Evolutionary conservation across 2,329 filamentous ascomycete species (phyloP).

Genomic region (Verticillium longisporum): DNA sequence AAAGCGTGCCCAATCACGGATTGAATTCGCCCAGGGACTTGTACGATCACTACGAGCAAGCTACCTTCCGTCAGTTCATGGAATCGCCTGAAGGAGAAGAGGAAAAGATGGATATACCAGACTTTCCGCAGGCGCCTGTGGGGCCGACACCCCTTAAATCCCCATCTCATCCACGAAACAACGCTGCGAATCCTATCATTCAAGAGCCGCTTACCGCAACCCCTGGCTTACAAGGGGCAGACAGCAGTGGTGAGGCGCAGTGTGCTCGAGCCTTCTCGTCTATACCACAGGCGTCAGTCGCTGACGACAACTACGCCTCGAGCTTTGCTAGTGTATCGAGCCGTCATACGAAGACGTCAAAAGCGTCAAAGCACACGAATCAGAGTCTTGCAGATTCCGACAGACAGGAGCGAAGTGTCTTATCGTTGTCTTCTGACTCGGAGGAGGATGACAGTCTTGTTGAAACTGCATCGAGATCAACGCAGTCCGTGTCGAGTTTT

Average conservation of each 20-base stretch:
- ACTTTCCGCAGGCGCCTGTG: constrained; percentile 1
- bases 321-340: constrained; percentile 44
- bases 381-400: constrained; percentile 43
- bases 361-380: constrained; percentile 41
- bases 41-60: constrained; percentile 53
- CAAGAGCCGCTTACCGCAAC: constrained; percentile 2
- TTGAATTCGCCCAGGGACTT: constrained; percentile 39
- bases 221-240: not conserved
- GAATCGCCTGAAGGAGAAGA: constrained; percentile 4
- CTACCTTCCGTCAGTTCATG: constrained; percentile 39
- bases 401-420: constrained; percentile 45
- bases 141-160: constrained; percentile 6
- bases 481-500: constrained; percentile 20
- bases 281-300: not conserved
- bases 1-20: constrained; percentile 5
- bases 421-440: constrained; percentile 52
- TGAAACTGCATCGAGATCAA: constrained; percentile 20
- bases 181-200: constrained; percentile 11
- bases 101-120: constrained; percentile 1
- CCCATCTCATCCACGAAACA: not conserved
- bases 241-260: constrained; percentile 8
- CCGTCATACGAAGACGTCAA: constrained; percentile 47
- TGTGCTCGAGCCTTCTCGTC: constrained; percentile 1
- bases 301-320: constrained; percentile 26
- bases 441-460: constrained; percentile 35